These are phyloP conservation scores for Leccinellum luteum DNA, from an alignment of 768 basidiomycete species.

Conservation along the genomic window DNA sequence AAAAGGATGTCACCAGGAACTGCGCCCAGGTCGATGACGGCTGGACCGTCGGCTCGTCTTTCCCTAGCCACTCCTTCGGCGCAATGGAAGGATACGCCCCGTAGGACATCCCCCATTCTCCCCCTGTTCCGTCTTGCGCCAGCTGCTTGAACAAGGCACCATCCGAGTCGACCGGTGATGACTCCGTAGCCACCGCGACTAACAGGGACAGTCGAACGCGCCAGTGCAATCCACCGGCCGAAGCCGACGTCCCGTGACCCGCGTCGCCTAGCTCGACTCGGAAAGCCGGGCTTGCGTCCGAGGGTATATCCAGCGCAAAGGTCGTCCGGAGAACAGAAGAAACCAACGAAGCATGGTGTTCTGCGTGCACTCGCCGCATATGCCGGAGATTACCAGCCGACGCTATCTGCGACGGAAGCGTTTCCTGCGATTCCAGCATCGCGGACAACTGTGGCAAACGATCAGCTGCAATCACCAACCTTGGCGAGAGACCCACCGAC, in stretches of 20 bases:
- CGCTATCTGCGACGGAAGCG: conserved; percentile 60
- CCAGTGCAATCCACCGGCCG: conserved; percentile 83
- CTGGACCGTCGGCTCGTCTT: neutral
- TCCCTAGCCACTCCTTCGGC: conserved; percentile 49
- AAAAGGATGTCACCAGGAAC: conserved; percentile 39
- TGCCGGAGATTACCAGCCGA: conserved; percentile 47
- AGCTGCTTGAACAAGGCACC: conserved; percentile 55
- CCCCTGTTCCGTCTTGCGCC: conserved; percentile 53
- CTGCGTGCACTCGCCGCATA: conserved; percentile 76
- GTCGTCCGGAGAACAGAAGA: conserved; percentile 71
- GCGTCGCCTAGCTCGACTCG: conserved; percentile 52
- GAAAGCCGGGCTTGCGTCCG: conserved; percentile 88
- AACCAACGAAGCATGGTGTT: conserved; percentile 78
- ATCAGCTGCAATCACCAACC: neutral
- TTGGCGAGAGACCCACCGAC: conserved; percentile 51
- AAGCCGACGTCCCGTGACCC: conserved; percentile 15
- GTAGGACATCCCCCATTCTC: conserved; percentile 75
- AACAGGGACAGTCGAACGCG: conserved; percentile 81
- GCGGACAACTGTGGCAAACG: conserved; percentile 70
- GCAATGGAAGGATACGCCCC: conserved; percentile 54
- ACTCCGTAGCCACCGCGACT: conserved; percentile 64
- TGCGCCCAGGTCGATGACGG: conserved; percentile 34
- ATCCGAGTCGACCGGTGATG: conserved; percentile 44
- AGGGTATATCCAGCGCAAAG: conserved; percentile 90
- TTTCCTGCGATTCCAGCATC: conserved; percentile 87